Percentiles rank a stretch among this genome's conserved stretches.
Conservation (phyloP, 2,329 filamentous ascomycete species). For the Aureobasidium sp. region DNA sequence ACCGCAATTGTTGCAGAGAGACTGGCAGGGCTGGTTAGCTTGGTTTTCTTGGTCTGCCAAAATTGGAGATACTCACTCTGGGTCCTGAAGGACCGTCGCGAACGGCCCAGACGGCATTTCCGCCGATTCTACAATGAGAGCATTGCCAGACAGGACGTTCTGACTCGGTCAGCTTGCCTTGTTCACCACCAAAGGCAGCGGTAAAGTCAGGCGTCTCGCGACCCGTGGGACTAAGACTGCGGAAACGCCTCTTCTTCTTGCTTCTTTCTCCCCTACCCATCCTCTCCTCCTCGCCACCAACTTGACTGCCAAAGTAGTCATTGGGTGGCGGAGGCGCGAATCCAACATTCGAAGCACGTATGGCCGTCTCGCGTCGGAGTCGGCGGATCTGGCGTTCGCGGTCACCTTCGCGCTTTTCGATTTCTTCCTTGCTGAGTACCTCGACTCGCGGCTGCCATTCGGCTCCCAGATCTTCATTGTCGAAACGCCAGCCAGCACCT, state of each 20-base stretch:
- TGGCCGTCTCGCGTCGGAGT: slow-evolving; percentile 80
- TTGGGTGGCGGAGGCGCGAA: slow-evolving; percentile 41
- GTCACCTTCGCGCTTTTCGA: slow-evolving; percentile 93
- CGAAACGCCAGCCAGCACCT: slow-evolving; percentile 93
- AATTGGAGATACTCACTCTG: slow-evolving; percentile 53
- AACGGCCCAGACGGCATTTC: slow-evolving; percentile 88
- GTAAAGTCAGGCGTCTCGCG: slow-evolving; percentile 72
- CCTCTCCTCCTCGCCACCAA: slow-evolving; percentile 56
- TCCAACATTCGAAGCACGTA: slow-evolving; percentile 49
- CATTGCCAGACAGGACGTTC: slow-evolving; percentile 85
- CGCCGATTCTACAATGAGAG: slow-evolving; percentile 79
- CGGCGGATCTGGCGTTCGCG: slow-evolving; percentile 84
- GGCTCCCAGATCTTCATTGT: slow-evolving; percentile 72
- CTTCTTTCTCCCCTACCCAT: slow-evolving; percentile 88
- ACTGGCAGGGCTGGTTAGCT: slow-evolving; percentile 42
- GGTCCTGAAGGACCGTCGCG: slow-evolving; percentile 81
- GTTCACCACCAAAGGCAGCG: slow-evolving; percentile 60
- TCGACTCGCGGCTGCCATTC: slow-evolving; percentile 49
- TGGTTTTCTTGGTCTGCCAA: background rate
- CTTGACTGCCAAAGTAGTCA: slow-evolving; percentile 52
- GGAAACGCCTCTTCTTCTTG: slow-evolving; percentile 91
- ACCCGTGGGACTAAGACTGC: slow-evolving; percentile 76
- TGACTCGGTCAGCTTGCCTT: slow-evolving; percentile 57
- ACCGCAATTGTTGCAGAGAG: slow-evolving; percentile 89
- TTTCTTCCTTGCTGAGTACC: slow-evolving; percentile 82